phyloP scores from a whole-genome alignment of 202 grass and related monocot species.

The Musa balbisiana region DNA sequence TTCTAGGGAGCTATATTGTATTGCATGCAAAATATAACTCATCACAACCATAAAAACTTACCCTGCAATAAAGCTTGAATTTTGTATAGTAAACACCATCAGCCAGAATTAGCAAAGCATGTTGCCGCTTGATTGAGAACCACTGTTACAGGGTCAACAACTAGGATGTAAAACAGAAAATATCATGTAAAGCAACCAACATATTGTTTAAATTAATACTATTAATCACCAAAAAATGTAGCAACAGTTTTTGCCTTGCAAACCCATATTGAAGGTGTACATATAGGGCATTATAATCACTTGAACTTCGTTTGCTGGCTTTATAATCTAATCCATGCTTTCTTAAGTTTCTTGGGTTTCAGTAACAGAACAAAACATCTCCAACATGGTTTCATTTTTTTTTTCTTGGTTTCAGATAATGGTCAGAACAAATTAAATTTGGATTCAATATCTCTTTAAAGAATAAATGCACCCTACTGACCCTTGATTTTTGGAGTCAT shows the following conservation, averaged over 20 bases:
- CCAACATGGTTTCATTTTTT: too few relatives aligned
- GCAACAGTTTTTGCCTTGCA: not conserved
- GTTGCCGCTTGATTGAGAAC: constrained; percentile 19
- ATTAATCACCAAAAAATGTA: not conserved
- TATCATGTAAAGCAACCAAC: not conserved
- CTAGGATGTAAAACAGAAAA: constrained; percentile 8
- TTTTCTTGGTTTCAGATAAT: too few relatives aligned
- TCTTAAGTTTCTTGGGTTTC: too few relatives aligned
- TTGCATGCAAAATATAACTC: not conserved
- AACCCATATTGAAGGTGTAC: too few relatives aligned
- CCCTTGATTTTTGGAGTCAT: too few relatives aligned
- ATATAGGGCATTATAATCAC: too few relatives aligned
- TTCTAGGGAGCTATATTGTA: not conserved
- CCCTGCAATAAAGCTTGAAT: constrained; percentile 17
- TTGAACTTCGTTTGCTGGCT: too few relatives aligned
- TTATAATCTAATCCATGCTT: too few relatives aligned
- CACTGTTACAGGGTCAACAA: constrained; percentile 2
- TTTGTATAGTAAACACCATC: constrained; percentile 11
- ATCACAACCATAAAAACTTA: not conserved
- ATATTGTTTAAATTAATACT: not conserved
- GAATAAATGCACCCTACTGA: too few relatives aligned
- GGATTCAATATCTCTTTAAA: too few relatives aligned
- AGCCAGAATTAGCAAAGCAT: constrained; percentile 16
- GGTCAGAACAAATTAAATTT: too few relatives aligned
- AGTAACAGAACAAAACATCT: too few relatives aligned